Percentiles rank a stretch among this genome's conserved stretches.
Conservation (phyloP, 345 rosid species). For the Eutrema japonicum region DNA sequence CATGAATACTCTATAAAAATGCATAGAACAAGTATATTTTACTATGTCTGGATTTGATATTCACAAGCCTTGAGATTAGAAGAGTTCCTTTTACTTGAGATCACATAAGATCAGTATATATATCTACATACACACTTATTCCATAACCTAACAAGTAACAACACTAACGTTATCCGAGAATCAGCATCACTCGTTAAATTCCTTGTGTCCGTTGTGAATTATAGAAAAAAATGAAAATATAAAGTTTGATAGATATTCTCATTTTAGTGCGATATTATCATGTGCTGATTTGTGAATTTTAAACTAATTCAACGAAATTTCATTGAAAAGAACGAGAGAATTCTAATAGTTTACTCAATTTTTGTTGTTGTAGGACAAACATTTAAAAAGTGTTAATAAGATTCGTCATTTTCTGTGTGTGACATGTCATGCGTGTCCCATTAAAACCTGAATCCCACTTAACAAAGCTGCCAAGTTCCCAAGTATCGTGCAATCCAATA, state of each 20-base stretch:
- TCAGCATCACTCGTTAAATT: conserved; percentile 1
- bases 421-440: conserved; percentile 41
- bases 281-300: neutral
- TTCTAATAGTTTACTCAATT: neutral
- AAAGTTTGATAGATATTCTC: conserved; percentile 23
- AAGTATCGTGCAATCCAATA: conserved; percentile 38
- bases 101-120: neutral
- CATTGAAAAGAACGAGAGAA: neutral
- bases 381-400: conserved; percentile 15
- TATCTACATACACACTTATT: conserved; percentile 4
- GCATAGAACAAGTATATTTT: neutral
- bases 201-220: neutral
- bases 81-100: neutral
- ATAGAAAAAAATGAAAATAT: neutral
- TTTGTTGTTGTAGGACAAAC: neutral
- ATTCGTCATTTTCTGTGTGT: conserved; percentile 28
- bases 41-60: neutral
- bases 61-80: neutral
- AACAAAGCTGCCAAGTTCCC: conserved; percentile 35
- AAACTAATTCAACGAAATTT: neutral
- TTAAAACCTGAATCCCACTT: conserved; percentile 37
- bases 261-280: conserved; percentile 2
- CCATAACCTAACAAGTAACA: conserved; percentile 27
- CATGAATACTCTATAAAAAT: neutral
- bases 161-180: conserved; percentile 12